phyloP scores from a whole-genome alignment of 2,329 filamentous ascomycete genomes.

The Neonectria magnoliae region DNA sequence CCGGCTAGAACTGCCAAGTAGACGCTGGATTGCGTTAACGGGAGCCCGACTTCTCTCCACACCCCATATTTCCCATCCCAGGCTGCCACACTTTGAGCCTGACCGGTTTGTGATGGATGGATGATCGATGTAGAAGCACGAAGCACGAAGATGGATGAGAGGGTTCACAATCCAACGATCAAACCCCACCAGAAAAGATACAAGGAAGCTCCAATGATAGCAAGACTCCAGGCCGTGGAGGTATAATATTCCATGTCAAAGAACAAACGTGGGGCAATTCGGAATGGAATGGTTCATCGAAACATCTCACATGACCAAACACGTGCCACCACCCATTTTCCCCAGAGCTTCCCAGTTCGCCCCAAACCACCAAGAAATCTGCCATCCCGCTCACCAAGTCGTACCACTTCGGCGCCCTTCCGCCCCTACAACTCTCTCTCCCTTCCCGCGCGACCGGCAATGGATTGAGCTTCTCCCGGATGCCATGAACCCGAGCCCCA shows the following conservation, averaged over 20 bases:
- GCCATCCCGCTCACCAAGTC: constrained; percentile 30
- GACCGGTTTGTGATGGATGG: not conserved
- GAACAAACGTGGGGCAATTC: not conserved
- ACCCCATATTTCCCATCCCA: constrained; percentile 12
- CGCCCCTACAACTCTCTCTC: constrained; percentile 11
- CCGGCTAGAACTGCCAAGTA: constrained; percentile 29
- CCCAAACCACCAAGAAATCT: constrained; percentile 34
- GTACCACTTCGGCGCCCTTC: constrained; percentile 33
- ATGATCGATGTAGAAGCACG: not conserved
- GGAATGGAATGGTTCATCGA: not conserved
- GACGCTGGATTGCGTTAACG: not conserved
- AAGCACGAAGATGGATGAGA: constrained; percentile 6
- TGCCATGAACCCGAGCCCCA: constrained; percentile 44
- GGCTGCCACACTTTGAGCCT: constrained; percentile 23
- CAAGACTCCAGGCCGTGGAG: not conserved
- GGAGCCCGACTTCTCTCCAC: constrained; percentile 4
- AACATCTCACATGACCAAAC: constrained; percentile 34
- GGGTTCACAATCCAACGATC: too few species aligned
- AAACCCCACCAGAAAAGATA: not conserved
- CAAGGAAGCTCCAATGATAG: not conserved
- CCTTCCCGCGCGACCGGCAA: constrained; percentile 26
- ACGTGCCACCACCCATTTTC: constrained; percentile 27
- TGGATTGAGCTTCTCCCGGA: constrained; percentile 41
- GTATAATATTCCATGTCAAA: too few species aligned
- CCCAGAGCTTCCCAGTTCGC: constrained; percentile 38